phyloP scores from a whole-genome alignment of 1,139 yeast species.

The Geotrichum europaeum region DNA sequence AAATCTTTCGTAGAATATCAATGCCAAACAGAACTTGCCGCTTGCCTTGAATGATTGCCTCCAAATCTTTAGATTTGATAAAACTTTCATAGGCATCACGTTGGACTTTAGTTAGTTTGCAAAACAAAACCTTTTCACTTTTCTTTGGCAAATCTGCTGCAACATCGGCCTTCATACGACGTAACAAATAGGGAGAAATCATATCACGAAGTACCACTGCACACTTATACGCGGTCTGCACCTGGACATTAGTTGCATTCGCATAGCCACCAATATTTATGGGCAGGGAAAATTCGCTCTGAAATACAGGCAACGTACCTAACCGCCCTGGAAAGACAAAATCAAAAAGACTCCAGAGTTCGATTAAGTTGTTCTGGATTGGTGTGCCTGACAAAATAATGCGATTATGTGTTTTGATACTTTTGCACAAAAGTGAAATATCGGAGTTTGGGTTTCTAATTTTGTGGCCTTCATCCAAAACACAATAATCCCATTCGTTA shows the following conservation, averaged over 20 bases:
- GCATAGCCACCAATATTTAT: constrained; percentile 98
- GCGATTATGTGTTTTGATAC: constrained; percentile 71
- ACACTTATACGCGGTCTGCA: constrained; percentile 93
- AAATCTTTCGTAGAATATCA: constrained; percentile 80
- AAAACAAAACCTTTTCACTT: constrained; percentile 88
- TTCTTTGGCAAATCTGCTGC: constrained; percentile 93
- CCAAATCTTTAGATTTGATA: constrained; percentile 67
- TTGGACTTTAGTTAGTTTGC: constrained; percentile 74
- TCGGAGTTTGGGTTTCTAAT: constrained; percentile 92
- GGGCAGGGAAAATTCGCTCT: constrained; percentile 85
- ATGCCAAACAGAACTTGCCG: constrained; percentile 84
- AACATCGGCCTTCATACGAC: constrained; percentile 91
- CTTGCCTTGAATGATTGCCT: constrained; percentile 66
- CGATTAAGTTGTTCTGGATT: constrained; percentile 84
- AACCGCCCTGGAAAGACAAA: constrained; percentile 90
- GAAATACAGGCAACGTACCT: constrained; percentile 93
- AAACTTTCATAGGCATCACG: constrained; percentile 67
- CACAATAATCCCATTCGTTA: constrained; percentile 80
- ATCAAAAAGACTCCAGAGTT: constrained; percentile 91
- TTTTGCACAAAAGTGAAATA: constrained; percentile 79
- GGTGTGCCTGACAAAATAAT: constrained; percentile 93
- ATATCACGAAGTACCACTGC: constrained; percentile 85
- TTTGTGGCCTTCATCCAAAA: constrained; percentile 94
- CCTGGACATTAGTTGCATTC: constrained; percentile 91
- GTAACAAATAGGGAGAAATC: constrained; percentile 78